Percentiles rank a stretch among this genome's conserved stretches.
Evolutionary conservation across 345 rosid species (phyloP).

Genomic region (Turnera subulata): DNA sequence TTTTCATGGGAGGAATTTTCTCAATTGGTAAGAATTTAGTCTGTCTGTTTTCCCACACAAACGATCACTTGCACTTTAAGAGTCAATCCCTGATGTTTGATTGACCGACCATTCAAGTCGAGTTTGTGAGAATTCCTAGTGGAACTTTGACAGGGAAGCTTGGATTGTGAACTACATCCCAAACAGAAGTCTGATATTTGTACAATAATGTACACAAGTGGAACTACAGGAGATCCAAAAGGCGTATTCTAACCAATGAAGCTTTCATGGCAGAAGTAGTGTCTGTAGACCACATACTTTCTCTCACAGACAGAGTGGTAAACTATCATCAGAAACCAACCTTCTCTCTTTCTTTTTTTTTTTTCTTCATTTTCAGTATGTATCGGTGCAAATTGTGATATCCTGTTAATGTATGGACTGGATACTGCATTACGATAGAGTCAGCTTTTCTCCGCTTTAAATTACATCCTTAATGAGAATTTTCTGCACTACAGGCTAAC

Average conservation of each 20-base stretch:
- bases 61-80: no score
- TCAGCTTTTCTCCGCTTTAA: neutral
- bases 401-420: neutral
- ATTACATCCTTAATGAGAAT: no score
- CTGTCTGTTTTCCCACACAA: no score
- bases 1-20: conserved; percentile 80
- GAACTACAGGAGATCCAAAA: conserved; percentile 98
- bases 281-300: conserved; percentile 64
- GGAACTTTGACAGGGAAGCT: conserved; percentile 45
- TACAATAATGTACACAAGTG: conserved; percentile 95
- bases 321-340: no score
- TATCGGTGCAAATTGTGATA: no score
- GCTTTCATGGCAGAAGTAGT: conserved; percentile 68
- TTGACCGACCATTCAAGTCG: no score
- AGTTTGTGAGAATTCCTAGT: no score
- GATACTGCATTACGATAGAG: neutral
- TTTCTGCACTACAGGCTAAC: conserved; percentile 41
- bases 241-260: conserved; percentile 67
- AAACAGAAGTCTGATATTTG: conserved; percentile 67
- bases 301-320: conserved; percentile 63
- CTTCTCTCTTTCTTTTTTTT: conserved; percentile 1
- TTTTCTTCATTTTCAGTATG: no score
- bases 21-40: conserved; percentile 38
- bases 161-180: conserved; percentile 52
- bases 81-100: no score